Evolutionary conservation across 2,329 filamentous ascomycete genomes (phyloP).

Genomic region (Pseudovirgaria hyperparasitica): DNA sequence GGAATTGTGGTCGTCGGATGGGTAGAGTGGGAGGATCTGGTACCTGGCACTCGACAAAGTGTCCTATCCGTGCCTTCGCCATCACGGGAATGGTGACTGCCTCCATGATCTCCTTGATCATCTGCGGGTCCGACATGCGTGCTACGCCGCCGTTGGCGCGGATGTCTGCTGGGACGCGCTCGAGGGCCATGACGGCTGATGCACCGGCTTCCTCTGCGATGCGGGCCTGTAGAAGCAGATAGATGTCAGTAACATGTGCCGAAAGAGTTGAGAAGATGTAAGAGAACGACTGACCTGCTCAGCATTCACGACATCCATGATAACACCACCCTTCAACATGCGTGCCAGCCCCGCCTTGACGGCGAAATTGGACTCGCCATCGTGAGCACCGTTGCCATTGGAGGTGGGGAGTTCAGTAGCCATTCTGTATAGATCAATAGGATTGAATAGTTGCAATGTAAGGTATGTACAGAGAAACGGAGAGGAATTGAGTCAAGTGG

Average conservation of each 20-base stretch:
- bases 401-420: conserved; percentile 35
- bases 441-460: no score
- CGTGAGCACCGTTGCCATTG: conserved; percentile 30
- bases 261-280: not conserved
- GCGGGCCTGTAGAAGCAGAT: conserved; percentile 49
- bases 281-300: conserved; percentile 46
- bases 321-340: conserved; percentile 98
- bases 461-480: no score
- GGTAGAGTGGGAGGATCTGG: conserved; percentile 6
- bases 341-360: conserved; percentile 92
- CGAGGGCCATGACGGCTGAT: conserved; percentile 94
- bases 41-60: conserved; percentile 91
- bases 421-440: conserved; percentile 27
- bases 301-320: conserved; percentile 96
- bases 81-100: conserved; percentile 97
- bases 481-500: no score
- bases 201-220: conserved; percentile 97
- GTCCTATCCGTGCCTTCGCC: conserved; percentile 96
- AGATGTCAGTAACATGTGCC: not conserved
- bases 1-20: not conserved
- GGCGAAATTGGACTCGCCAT: conserved; percentile 51
- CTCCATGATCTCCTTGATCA: conserved; percentile 92
- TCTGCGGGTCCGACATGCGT: conserved; percentile 87
- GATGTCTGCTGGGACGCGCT: conserved; percentile 95
- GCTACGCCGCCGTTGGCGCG: conserved; percentile 83